Conservation (phyloP, 1,139 yeast species). For the Wickerhamiella infanticola region DNA sequence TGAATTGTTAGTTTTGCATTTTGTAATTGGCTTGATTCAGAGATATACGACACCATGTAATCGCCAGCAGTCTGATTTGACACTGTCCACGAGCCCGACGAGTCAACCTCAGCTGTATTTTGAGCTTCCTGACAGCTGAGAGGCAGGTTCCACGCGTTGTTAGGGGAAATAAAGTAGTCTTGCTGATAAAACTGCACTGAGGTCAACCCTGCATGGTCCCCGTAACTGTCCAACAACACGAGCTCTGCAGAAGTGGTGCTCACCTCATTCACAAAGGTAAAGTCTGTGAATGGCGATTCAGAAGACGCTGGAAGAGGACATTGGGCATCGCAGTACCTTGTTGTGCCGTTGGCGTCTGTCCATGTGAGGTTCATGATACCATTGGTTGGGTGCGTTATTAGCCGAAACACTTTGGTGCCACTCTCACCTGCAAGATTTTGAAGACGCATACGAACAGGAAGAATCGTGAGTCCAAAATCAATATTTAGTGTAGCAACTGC, state of each 20-base stretch:
- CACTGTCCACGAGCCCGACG: slow-evolving; percentile 2
- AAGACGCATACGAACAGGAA: slow-evolving; percentile 62
- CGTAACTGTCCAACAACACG: slow-evolving; percentile 57
- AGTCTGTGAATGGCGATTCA: slow-evolving; percentile 54
- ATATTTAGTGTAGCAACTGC: slow-evolving; percentile 13
- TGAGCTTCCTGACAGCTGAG: slow-evolving; percentile 22
- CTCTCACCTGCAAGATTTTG: slow-evolving; percentile 37
- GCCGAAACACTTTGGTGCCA: slow-evolving; percentile 52
- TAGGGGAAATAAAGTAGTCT: slow-evolving; percentile 51
- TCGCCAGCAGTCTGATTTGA: slow-evolving; percentile 19
- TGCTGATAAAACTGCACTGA: slow-evolving; percentile 65
- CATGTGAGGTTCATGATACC: slow-evolving; percentile 89
- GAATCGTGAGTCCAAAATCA: slow-evolving; percentile 36
- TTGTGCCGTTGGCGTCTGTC: slow-evolving; percentile 53
- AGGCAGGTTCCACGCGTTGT: slow-evolving; percentile 55
- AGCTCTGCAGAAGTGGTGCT: slow-evolving; percentile 48
- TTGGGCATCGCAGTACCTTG: slow-evolving; percentile 58
- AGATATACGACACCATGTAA: slow-evolving; percentile 18
- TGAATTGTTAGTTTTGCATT: slow-evolving; percentile 40
- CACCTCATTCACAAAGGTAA: slow-evolving; percentile 58
- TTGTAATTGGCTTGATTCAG: slow-evolving; percentile 22
- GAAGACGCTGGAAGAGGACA: slow-evolving; percentile 45
- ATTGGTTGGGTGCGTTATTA: slow-evolving; percentile 62
- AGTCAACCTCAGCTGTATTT: slow-evolving; percentile 4
- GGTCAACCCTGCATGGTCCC: slow-evolving; percentile 46